phyloP scores from a whole-genome alignment of 208 protist species.

The Herpetomonas muscarum region DNA sequence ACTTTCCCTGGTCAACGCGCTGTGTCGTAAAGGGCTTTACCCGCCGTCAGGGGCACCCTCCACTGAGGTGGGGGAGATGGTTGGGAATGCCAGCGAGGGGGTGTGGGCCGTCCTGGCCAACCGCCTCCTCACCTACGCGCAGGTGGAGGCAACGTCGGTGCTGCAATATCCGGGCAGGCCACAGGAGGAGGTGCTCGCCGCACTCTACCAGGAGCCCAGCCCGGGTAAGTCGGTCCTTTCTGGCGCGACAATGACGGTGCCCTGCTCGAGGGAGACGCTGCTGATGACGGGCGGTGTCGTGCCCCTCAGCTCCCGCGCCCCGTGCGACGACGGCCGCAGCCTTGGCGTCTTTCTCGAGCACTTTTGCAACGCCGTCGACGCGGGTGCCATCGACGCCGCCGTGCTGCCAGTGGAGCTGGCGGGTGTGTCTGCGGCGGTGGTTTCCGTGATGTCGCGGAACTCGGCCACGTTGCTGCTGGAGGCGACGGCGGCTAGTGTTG shows the following conservation, averaged over 20 bases:
- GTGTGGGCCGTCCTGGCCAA: slow-evolving; percentile 46
- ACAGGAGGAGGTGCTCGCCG: slow-evolving; percentile 8
- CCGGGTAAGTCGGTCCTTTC: too few species aligned
- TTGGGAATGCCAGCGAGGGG: too few species aligned
- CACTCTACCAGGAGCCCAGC: too few species aligned
- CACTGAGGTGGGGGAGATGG: too few species aligned
- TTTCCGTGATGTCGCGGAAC: slow-evolving; percentile 21
- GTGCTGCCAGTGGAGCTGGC: slow-evolving; percentile 10
- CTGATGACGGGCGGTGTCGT: slow-evolving; percentile 77
- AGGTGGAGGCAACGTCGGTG: slow-evolving; percentile 51
- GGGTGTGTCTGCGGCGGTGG: slow-evolving; percentile 15
- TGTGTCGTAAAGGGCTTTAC: slow-evolving; percentile 26
- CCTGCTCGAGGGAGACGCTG: slow-evolving; percentile 61
- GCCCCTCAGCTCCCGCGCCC: slow-evolving; percentile 66
- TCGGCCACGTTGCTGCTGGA: slow-evolving; percentile 22
- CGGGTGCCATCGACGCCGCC: too few species aligned
- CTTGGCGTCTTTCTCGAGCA: slow-evolving; percentile 33
- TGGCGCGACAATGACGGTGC: too few species aligned
- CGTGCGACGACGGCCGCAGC: slow-evolving; percentile 37
- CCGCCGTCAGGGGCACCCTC: slow-evolving; percentile 25
- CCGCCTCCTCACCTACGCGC: slow-evolving; percentile 43
- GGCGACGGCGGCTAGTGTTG: slow-evolving; percentile 16
- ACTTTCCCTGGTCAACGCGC: slow-evolving; percentile 29
- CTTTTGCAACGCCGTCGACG: slow-evolving; percentile 20
- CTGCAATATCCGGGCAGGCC: slow-evolving; percentile 54